Percentiles rank a stretch among this genome's conserved stretches.
phyloP scores from a whole-genome alignment of 192 early-diverging fungal species.

The Rhizoclosmatium globosum region DNA sequence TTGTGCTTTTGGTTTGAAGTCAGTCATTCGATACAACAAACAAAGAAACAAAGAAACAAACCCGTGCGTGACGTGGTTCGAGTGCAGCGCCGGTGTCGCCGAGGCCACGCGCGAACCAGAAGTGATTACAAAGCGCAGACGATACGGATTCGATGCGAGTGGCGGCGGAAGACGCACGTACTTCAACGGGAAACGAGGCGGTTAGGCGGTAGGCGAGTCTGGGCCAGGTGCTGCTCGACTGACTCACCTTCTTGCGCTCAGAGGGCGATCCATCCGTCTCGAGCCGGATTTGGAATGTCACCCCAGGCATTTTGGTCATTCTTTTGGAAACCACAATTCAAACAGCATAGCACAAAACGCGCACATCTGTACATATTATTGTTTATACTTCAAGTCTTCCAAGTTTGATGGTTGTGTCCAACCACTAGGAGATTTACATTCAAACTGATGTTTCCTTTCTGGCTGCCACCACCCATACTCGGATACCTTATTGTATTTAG shows the following conservation, averaged over 20 bases:
- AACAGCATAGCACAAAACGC: no score
- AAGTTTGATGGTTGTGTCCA: no score
- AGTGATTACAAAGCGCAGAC: conserved; percentile 81
- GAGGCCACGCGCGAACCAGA: conserved; percentile 78
- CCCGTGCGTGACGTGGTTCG: conserved; percentile 86
- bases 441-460: no score
- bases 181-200: conserved; percentile 43
- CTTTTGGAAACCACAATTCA: no score
- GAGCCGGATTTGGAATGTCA: conserved; percentile 61
- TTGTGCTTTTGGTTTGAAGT: conserved; percentile 46
- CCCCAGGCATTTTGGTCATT: conserved; percentile 1
- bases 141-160: conserved; percentile 58
- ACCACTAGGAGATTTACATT: no score
- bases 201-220: not conserved
- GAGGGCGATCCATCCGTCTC: conserved; percentile 67
- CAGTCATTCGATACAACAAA: conserved; percentile 11
- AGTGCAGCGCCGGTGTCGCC: conserved; percentile 74
- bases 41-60: conserved; percentile 25
- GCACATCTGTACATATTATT: no score
- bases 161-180: conserved; percentile 81
- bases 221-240: not conserved
- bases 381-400: no score
- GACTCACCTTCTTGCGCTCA: conserved; percentile 56
- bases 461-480: not conserved
- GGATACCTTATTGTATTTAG: not conserved